These are phyloP conservation scores for Phaeosphaeria sp. DNA, from an alignment of 2,329 filamentous ascomycete species.

Conservation along the genomic window DNA sequence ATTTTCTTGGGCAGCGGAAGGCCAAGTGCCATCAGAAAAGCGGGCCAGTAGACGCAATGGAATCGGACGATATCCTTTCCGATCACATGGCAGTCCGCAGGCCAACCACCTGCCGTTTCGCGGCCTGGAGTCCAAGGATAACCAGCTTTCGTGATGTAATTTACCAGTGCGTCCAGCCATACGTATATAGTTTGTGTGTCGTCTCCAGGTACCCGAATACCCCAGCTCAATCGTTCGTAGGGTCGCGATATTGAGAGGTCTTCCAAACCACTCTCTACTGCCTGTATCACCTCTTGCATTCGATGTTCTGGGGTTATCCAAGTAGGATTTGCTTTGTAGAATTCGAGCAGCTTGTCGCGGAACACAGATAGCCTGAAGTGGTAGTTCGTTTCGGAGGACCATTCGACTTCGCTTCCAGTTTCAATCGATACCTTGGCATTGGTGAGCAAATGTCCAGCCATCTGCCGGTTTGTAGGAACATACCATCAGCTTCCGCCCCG, in stretches of 20 bases:
- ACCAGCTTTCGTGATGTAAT: constrained; percentile 87
- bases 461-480: constrained; percentile 5
- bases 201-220: constrained; percentile 86
- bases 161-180: constrained; percentile 95
- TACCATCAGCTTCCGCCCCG: constrained; percentile 81
- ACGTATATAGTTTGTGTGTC: constrained; percentile 92
- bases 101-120: constrained; percentile 75
- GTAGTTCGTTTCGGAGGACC: constrained; percentile 92
- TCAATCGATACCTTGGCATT: constrained; percentile 69
- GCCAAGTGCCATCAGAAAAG: constrained; percentile 86
- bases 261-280: constrained; percentile 77
- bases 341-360: constrained; percentile 75
- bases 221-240: constrained; percentile 79
- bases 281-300: constrained; percentile 78
- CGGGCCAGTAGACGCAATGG: constrained; percentile 98
- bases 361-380: constrained; percentile 91
- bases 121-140: constrained; percentile 79
- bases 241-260: constrained; percentile 92
- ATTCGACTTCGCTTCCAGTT: constrained; percentile 92
- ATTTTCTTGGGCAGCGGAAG: constrained; percentile 80
- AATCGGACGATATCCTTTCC: constrained; percentile 96
- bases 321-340: constrained; percentile 77
- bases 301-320: constrained; percentile 77
- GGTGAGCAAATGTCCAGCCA: constrained; percentile 17
- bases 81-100: constrained; percentile 88